phyloP scores from a whole-genome alignment of 2,329 filamentous ascomycete species.

The Phaeophleospora eucalypticola region DNA sequence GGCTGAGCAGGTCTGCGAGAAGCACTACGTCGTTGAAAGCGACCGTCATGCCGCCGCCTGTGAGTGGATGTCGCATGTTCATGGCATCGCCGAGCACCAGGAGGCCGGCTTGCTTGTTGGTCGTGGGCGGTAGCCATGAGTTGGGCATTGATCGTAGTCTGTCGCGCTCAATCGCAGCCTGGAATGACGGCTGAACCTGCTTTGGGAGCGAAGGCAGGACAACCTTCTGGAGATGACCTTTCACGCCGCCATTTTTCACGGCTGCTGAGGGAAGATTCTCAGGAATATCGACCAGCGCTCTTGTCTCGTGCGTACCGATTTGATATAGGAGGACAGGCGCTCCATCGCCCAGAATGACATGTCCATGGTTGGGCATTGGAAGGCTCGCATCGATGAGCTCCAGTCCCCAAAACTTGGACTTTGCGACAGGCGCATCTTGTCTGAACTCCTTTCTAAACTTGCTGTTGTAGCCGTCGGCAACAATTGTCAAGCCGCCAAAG shows the following conservation, averaged over 20 bases:
- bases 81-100: constrained; percentile 87
- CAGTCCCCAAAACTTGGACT: constrained; percentile 87
- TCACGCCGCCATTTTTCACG: constrained; percentile 72
- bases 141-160: constrained; percentile 92
- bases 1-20: constrained; percentile 69
- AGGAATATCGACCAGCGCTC: constrained; percentile 84
- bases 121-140: constrained; percentile 79
- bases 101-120: constrained; percentile 66
- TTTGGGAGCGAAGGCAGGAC: constrained; percentile 75
- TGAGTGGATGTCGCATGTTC: constrained; percentile 99
- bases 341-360: constrained; percentile 77
- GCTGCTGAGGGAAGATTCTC: constrained; percentile 70
- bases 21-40: constrained; percentile 88
- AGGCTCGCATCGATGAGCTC: constrained; percentile 86
- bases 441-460: constrained; percentile 83
- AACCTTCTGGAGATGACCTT: constrained; percentile 73
- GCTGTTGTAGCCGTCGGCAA: constrained; percentile 88
- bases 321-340: constrained; percentile 89
- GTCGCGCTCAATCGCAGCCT: constrained; percentile 69
- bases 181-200: constrained; percentile 67
- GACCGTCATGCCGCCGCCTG: constrained; percentile 96
- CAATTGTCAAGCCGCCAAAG: constrained; percentile 82
- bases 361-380: constrained; percentile 70
- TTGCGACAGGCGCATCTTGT: constrained; percentile 61
- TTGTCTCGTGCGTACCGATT: constrained; percentile 91